A percentile compares a stretch with the other conserved stretches of the same genome.
Evolutionary conservation across 768 basidiomycete species (phyloP).

Genomic region (Mycena amicta): DNA sequence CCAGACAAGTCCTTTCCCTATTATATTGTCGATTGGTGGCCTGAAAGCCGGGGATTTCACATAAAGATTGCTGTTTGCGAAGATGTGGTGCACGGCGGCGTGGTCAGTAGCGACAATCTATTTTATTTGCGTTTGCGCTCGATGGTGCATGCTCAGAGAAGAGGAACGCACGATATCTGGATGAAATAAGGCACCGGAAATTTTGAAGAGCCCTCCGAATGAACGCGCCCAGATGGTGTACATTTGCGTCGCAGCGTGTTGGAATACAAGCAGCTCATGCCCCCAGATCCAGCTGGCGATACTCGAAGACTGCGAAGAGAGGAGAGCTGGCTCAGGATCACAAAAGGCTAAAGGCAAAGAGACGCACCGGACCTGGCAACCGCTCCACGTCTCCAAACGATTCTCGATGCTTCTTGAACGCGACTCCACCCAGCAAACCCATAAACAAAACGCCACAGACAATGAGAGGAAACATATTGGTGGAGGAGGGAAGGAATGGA

Average conservation of each 20-base stretch:
- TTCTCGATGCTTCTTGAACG: no score
- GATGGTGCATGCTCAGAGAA: no score
- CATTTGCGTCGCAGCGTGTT: slow-evolving; percentile 35
- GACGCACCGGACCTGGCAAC: slow-evolving; percentile 27
- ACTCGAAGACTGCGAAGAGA: slow-evolving; percentile 17
- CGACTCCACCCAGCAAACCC: no score
- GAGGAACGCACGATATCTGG: slow-evolving; percentile 35
- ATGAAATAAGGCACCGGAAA: slow-evolving; percentile 42
- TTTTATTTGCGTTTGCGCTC: no score
- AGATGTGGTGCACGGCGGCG: slow-evolving; percentile 40
- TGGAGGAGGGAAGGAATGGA: no score
- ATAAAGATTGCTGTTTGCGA: slow-evolving; percentile 37
- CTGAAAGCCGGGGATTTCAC: slow-evolving; percentile 35
- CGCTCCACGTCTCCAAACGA: slow-evolving; percentile 17
- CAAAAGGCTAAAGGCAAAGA: slow-evolving; percentile 2
- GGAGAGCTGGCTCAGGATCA: background rate
- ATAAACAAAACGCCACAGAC: no score
- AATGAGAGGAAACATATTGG: no score
- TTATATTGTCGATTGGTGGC: slow-evolving; percentile 34
- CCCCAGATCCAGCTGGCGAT: slow-evolving; percentile 38
- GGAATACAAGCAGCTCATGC: slow-evolving; percentile 37
- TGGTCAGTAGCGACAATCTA: slow-evolving; percentile 40
- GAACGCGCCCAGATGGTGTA: slow-evolving; percentile 35
- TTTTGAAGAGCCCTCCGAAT: slow-evolving; percentile 37
- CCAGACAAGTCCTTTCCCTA: slow-evolving; percentile 40